Evolutionary conservation across 768 basidiomycete species (phyloP).

Genomic region (Podaxis sp.): DNA sequence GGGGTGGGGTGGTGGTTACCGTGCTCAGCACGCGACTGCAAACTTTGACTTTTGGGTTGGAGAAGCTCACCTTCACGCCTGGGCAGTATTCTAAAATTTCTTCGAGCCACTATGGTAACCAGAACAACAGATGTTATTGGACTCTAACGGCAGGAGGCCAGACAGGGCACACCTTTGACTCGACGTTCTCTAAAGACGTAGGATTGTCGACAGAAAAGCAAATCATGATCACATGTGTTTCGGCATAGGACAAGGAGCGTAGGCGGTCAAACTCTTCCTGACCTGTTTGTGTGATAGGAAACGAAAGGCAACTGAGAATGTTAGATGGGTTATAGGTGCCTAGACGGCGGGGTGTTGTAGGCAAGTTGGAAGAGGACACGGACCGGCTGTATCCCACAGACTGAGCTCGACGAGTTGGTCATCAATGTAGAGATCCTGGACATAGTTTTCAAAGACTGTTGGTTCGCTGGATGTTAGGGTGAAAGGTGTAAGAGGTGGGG

Average conservation of each 20-base stretch:
- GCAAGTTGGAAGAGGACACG: constrained; percentile 22
- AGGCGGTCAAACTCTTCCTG: constrained; percentile 96
- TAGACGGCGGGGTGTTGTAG: neutral
- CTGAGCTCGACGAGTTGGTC: constrained; percentile 88
- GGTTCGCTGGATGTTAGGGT: constrained; percentile 59
- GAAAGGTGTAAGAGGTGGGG: neutral
- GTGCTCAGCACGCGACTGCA: too few relatives aligned
- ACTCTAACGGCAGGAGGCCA: too few relatives aligned
- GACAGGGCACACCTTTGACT: constrained; percentile 66
- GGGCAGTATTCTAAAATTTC: constrained; percentile 92
- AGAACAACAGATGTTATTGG: neutral
- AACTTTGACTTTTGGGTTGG: neutral
- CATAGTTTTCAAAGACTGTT: constrained; percentile 97
- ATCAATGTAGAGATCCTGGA: constrained; percentile 85
- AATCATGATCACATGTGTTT: constrained; percentile 94
- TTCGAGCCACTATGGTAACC: constrained; percentile 74
- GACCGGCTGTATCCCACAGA: constrained; percentile 97
- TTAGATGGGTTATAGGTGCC: constrained; percentile 4
- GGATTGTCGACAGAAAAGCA: constrained; percentile 98
- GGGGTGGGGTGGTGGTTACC: constrained; percentile 2
- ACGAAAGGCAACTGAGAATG: constrained; percentile 15
- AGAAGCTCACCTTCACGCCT: constrained; percentile 78
- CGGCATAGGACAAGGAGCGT: constrained; percentile 92
- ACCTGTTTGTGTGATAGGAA: constrained; percentile 44
- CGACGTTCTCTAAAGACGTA: constrained; percentile 94